Evolutionary conservation across 1,284 basidiomycete species (phyloP), one percentile per base, ranked within the genome.

Genomic region (Pyrrhoderma noxium): DNA sequence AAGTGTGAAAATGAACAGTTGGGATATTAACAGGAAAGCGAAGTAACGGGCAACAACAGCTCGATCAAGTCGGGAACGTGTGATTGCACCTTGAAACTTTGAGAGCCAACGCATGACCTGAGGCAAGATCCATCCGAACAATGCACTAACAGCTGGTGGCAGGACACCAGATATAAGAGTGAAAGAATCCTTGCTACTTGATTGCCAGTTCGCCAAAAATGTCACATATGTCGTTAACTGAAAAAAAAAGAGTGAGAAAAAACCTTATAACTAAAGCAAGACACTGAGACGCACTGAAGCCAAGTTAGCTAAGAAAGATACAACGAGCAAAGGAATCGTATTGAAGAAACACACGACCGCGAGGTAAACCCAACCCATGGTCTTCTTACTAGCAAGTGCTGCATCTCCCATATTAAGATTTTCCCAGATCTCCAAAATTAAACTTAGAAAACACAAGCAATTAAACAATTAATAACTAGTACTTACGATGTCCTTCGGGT

Each of bases 31-130:
- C 65, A 96, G 74, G 76, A 97, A 96, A 5, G 88, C 79, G 63
- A 85, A 97, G 68, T 96, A 96, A 35, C 91, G 82, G 18, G 89
- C 90, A 41, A 93, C 77, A 52, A 96, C 91, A 21, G 86, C 85
- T 39, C 93, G 85, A 60, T 96, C 93, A 43, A 94, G 76, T 39
- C 83, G 80, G 9, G 82, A 85, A 56, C 89, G 84, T 2, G 92
- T 84, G 47, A 79, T 70, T 35, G 82, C 79, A 48, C 90, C 91
- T 70, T 91, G 88, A 65, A 87, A 93, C 70, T 82, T 73, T n/a
- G 75, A 76, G 53, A 95, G 74, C 72, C 78, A 80, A 44, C 93
- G 83, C 79, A 97, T 94, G 63, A 93, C 70, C 59, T 88, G 78
- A 4, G 93, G 93, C 31, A 96, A 71, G 65, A 92, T 79, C 70